These are phyloP conservation scores for Scheffersomyces lignosus DNA, from an alignment of 805 yeast species.

Conservation along the genomic window DNA sequence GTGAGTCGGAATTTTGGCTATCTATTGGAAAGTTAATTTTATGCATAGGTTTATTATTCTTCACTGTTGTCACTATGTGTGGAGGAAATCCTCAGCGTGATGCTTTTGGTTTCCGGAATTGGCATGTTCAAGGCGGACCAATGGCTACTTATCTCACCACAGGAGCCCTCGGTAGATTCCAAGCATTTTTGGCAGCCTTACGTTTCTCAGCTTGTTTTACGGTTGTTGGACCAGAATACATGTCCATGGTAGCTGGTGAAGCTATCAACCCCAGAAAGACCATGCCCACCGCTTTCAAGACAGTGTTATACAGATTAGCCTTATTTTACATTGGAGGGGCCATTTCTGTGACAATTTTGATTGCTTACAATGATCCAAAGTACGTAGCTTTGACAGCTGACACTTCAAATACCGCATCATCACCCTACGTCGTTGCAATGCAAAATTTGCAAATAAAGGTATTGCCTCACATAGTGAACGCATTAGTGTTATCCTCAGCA, in stretches of 20 bases:
- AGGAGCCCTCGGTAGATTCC: slow-evolving; percentile 63
- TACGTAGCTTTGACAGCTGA: slow-evolving; percentile 55
- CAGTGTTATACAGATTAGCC: slow-evolving; percentile 67
- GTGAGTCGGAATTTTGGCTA: slow-evolving; percentile 81
- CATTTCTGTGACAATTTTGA: slow-evolving; percentile 73
- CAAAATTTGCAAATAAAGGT: slow-evolving; percentile 44
- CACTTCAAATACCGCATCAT: slow-evolving; percentile 56
- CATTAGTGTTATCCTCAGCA: slow-evolving; percentile 41
- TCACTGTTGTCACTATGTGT: slow-evolving; percentile 78
- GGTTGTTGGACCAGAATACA: slow-evolving; percentile 84
- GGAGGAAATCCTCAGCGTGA: slow-evolving; percentile 80
- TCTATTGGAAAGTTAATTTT: slow-evolving; percentile 60
- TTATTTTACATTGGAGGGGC: slow-evolving; percentile 73
- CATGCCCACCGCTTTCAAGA: slow-evolving; percentile 76
- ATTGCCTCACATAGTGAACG: slow-evolving; percentile 48
- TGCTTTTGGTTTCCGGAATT: slow-evolving; percentile 50
- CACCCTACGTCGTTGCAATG: slow-evolving; percentile 53
- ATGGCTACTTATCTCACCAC: slow-evolving; percentile 42
- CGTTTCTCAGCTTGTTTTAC: slow-evolving; percentile 69
- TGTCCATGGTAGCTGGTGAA: slow-evolving; percentile 85
- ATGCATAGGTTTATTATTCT: slow-evolving; percentile 72
- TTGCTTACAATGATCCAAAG: slow-evolving; percentile 66
- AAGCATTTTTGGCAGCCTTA: slow-evolving; percentile 70
- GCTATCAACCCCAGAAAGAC: slow-evolving; percentile 67
- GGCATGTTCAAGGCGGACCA: slow-evolving; percentile 44